Base-by-base conservation (phyloP, 1,284 basidiomycete genomes). In the Cryptococcus sp. region DNA sequence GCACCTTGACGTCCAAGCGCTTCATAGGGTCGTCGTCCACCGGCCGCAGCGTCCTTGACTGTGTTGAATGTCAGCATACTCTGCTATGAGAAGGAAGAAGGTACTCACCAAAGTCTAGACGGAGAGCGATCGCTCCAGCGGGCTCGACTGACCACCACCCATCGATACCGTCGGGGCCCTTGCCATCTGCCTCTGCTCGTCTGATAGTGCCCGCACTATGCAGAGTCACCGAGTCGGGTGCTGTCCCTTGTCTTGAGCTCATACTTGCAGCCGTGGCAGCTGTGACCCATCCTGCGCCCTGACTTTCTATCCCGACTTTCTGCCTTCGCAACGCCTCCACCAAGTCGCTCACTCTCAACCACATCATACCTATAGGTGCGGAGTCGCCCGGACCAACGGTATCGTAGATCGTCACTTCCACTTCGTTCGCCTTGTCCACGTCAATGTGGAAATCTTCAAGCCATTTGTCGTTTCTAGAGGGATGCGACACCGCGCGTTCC, bases 101-200 rank as follows among this genome's bases (percentile, higher is more conserved):
- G n/a, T 11, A 82, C 90, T 75, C 72, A 94, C 93, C 86, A 77
- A 97, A 97, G 80, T 95, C 92, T 48, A 97, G 80, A 58, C 87
- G 86, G 46, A 97, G 80, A 44, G 85, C 84, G 65, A 99, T 84
- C 39, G 94, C 93, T 54, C 96, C 96, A n/a, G 91, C 94, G 44
- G 96, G 96, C 77, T 99, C 96, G 23, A 99, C 91, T 6, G 92
- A 87, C 74, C 98, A 99, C 94, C 93, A 98, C 0, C 91, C 92
- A 65, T 97, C 93, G 47, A 99, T 88, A 17, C 94, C 94, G 68
- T 97, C 91, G 1, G 81, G 65, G 0, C 57, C 59, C 46, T 67
- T 71, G 17, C 68, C 71, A 46, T 72, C 69, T 15, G 60, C 66
- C 25, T 53, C 55, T 19, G 47, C 53, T 31, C 64, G 63, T 53